Base-by-base conservation (phyloP, 1,284 basidiomycete genomes). In the Xerocomus subilludens region DNA sequence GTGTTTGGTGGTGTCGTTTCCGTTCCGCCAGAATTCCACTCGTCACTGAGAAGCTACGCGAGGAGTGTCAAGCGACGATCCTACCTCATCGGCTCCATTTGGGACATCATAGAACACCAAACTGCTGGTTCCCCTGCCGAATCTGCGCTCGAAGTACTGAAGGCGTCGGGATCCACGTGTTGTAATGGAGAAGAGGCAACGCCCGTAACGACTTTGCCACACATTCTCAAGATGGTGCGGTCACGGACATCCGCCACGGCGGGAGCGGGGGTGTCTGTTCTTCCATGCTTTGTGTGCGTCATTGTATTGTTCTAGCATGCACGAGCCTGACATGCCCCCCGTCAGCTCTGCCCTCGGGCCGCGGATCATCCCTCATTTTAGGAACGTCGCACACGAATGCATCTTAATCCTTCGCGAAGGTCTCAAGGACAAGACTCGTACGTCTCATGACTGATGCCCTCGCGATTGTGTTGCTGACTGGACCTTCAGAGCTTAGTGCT, bases 321-420 rank as follows among this genome's bases (percentile, higher is more conserved):
- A 30, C 35, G 51, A n/a, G 38, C 53, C 76, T 78, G 58, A 81
- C 20, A n/a, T n/a, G 53, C 42, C 59, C n/a, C 27, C 38, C 53
- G 53, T 76, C 62, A 96, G 95, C 33, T 84, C 87, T 30, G 92
- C 91, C 70, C 89, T 97, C n/a, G 95, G 94, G 1, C 95, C 96
- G 32, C 92, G 96, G 1, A 88, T 95, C 65, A 95, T 98, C 67
- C 95, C 96, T 13, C 89, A 91, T 84, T 92, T 97, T 83, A 91
- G 91, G 70, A 88, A 90, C n/a, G 89, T 96, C 64, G 88, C 94
- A 45, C 85, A 89, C 14, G 87, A 91, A 67, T 90, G 90, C 73
- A 86, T 92, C 38, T 76, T 82, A 18, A 80, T 91, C 55, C 85
- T 93, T 60, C 86, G 86, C 27, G 85, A 87, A 69, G 83, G 84